Evolutionary conservation across 345 rosid species (phyloP), one percentile per base, ranked within the genome.

Genomic region (Balakata baccata): DNA sequence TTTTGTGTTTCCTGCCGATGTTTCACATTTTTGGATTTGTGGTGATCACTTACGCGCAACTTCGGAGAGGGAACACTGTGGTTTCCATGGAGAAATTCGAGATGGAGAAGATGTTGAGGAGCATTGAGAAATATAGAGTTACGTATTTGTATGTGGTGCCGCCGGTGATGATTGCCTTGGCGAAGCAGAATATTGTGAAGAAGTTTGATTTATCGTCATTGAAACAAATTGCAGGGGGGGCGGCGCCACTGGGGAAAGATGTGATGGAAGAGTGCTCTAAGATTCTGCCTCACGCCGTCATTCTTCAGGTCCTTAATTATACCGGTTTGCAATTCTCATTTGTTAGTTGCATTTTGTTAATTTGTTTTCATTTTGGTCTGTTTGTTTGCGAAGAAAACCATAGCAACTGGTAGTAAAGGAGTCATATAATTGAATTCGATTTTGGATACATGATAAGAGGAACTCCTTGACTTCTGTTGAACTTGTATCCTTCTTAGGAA

Each of bases 171-270:
- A 86, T 92, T 73, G 97, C 89, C 17, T 77, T 94, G 81, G 85
- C 95, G 7, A 94, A 92, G 82, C 84, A 84, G 70, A 71, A 77
- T 18, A 37, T 52, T 65, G 88, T 81, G 50, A 85, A 80, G 70
- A 89, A 84, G 54, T 90, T 72, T 74, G 89, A 92, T 73, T 84
- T 92, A 65, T 90, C 96, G 0, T 86, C 97, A 0, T 73, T 94
- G 80, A 87, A 74, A 76, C 82, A 74, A 13, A 82, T 92, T 71
- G 92, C 86, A 0, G 86, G 91, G 0, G 90, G 94, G 11, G 94
- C 97, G 56, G 98, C 98, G 0, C 98, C 98, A 29, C n/a, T 94
- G 64, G 97, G 94, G 29, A 92, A 89, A 79, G 98, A 94, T 29
- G 78, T 89, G 81, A 94, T 90, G 98, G 85, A 84, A 72, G 95